Percentiles rank a stretch among this genome's conserved stretches.
Evolutionary conservation across 306 rosid species (phyloP).

Genomic region (Quercus bicolor): DNA sequence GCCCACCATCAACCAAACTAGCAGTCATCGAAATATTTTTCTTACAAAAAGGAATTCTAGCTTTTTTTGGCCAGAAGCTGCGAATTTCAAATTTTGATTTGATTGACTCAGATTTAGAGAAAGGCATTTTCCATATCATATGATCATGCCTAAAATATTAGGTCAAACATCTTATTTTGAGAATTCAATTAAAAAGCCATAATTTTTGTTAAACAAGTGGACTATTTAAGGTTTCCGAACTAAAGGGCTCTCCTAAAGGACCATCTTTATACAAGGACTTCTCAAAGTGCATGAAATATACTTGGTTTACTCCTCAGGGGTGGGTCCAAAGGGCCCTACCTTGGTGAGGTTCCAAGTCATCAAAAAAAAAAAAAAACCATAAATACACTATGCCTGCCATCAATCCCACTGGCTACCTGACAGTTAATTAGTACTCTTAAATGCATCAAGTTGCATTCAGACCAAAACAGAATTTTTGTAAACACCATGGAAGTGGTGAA

Average conservation of each 20-base stretch:
- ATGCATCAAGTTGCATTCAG: background rate
- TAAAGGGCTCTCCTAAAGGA: background rate
- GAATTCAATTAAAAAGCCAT: background rate
- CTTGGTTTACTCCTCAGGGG: too few relatives aligned
- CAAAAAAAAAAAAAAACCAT: too few relatives aligned
- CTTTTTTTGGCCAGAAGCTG: background rate
- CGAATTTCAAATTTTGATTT: background rate
- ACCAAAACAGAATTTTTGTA: background rate
- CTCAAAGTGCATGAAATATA: background rate
- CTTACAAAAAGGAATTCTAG: background rate
- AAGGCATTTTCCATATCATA: background rate
- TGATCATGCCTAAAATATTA: background rate
- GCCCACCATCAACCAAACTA: background rate
- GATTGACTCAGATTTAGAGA: background rate
- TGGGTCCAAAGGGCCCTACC: too few relatives aligned
- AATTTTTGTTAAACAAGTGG: background rate
- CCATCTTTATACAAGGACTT: background rate
- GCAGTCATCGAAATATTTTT: background rate
- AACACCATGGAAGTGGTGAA: background rate
- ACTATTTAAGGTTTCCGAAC: background rate
- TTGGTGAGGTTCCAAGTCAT: too few relatives aligned
- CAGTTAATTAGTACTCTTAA: background rate
- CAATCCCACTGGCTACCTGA: background rate
- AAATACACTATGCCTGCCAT: too few relatives aligned
- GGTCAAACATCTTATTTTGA: background rate